phyloP scores from a whole-genome alignment of 2,329 filamentous ascomycete genomes.

The Alternaria consortialis region DNA sequence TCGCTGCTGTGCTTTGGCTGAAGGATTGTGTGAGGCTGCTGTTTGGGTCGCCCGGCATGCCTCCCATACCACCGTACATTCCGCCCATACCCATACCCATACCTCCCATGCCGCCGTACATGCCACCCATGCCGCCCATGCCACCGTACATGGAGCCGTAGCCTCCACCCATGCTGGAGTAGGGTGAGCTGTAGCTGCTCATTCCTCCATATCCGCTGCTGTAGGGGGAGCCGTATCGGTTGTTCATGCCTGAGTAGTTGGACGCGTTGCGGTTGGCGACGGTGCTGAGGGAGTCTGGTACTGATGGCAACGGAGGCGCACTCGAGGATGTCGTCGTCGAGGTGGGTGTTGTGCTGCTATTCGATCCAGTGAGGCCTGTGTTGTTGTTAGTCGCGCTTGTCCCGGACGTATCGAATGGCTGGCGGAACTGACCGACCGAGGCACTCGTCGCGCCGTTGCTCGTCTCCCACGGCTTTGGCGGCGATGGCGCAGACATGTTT shows the following conservation, averaged over 20 bases:
- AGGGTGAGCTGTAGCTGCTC: constrained; percentile 64
- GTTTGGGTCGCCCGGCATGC: constrained; percentile 70
- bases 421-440: constrained; percentile 48
- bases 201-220: constrained; percentile 59
- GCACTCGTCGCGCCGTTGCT: constrained; percentile 66
- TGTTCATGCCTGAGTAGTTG: constrained; percentile 75
- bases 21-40: constrained; percentile 96
- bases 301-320: constrained; percentile 78
- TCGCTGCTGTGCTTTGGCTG: constrained; percentile 92
- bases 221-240: constrained; percentile 62
- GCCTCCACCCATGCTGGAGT: constrained; percentile 60
- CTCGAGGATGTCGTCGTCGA: constrained; percentile 50
- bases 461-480: constrained; percentile 97
- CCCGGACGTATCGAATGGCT: constrained; percentile 21
- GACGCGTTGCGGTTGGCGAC: constrained; percentile 89
- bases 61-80: constrained; percentile 60
- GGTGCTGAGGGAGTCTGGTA: constrained; percentile 78
- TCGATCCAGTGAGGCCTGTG: constrained; percentile 46
- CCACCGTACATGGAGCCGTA: constrained; percentile 53
- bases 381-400: constrained; percentile 34
- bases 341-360: constrained; percentile 55
- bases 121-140: constrained; percentile 52
- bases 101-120: constrained; percentile 46
- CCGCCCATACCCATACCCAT: constrained; percentile 52
- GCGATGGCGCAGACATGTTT: constrained; percentile 72